Evolutionary conservation across 2,329 filamentous ascomycete genomes (phyloP).

Genomic region (Colletotrichum sidae): DNA sequence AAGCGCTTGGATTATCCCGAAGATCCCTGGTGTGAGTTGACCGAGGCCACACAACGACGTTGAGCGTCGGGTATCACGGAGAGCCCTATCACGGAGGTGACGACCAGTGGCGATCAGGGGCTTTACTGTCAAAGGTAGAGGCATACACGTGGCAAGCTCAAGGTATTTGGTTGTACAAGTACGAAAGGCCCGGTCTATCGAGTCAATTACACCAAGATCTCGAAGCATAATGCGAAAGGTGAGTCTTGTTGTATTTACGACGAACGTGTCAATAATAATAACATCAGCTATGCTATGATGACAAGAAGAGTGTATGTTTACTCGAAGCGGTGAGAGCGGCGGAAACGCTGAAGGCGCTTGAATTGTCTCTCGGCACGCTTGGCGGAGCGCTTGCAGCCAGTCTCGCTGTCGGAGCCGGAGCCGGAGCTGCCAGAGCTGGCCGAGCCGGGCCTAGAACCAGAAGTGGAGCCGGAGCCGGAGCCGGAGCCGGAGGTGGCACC

Average conservation of each 20-base stretch:
- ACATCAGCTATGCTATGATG: conserved; percentile 5
- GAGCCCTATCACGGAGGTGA: too few relatives aligned
- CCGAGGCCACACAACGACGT: too few relatives aligned
- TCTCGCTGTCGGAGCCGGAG: neutral
- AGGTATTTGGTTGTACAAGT: too few relatives aligned
- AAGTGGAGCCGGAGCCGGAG: conserved; percentile 40
- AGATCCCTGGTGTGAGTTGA: too few relatives aligned
- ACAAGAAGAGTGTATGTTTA: conserved; percentile 14
- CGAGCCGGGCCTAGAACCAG: neutral
- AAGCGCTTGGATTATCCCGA: too few relatives aligned
- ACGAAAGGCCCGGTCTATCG: too few relatives aligned
- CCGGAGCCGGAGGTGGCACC: conserved; percentile 41
- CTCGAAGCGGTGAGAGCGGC: conserved; percentile 7
- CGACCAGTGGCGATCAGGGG: too few relatives aligned
- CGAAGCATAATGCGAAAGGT: too few relatives aligned
- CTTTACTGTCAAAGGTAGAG: too few relatives aligned
- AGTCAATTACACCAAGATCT: too few relatives aligned
- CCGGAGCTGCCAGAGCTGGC: neutral
- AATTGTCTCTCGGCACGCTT: conserved; percentile 63
- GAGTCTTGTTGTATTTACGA: conserved; percentile 9
- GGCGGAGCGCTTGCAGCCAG: conserved; percentile 41
- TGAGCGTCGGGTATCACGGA: too few relatives aligned
- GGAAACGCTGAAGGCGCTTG: conserved; percentile 49
- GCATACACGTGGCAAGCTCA: too few relatives aligned
- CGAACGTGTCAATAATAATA: conserved; percentile 5